Evolutionary conservation across 345 rosid genomes (phyloP), one percentile per base, ranked within the genome.

Genomic region (Syzygium aqueum): DNA sequence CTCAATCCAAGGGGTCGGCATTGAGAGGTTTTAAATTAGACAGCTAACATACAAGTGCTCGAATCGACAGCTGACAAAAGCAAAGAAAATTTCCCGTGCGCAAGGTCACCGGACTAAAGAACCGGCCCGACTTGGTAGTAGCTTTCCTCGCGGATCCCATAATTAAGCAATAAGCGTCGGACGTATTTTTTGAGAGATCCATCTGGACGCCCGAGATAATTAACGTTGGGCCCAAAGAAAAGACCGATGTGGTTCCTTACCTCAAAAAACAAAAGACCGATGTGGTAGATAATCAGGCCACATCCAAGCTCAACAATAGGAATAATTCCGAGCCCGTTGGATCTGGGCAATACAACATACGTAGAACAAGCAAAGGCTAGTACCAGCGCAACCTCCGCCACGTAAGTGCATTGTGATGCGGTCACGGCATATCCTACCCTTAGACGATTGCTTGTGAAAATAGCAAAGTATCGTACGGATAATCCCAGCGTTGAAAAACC

Each of bases 371-470:
- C 5, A 40, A 40, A 40, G 43, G 43, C 43, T 40, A 40, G 43
- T 40, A 40, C 5, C 43, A 40, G 4, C 43, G 43, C 43, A 40
- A 40, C 5, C 43, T 40, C 43, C 43, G 43, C 43, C 43, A 40
- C 5, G 43, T 40, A 40, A 40, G 43, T 27, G 3, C 2, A 27
- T 11, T 4, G 0, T 27, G 0, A 8, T 13, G 28, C 33, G 15
- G 7, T 0, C 1, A 5, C 3, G 30, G 28, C 15, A 7, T 1
- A n/a, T 27, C 2, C n/a, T 21, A 0, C 21, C 8, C 19, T 19
- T 52, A 15, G 54, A 7, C 21, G 54, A 52, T 52, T 0, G 53
- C 54, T 52, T 52, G 21, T 16, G 21, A 7, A 5, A 40, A 1
- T 40, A 6, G 43, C 43, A 40, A 40, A 40, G 43, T 40, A 40